phyloP scores from a whole-genome alignment of 768 basidiomycete genomes.

The Kondoa malvinella region DNA sequence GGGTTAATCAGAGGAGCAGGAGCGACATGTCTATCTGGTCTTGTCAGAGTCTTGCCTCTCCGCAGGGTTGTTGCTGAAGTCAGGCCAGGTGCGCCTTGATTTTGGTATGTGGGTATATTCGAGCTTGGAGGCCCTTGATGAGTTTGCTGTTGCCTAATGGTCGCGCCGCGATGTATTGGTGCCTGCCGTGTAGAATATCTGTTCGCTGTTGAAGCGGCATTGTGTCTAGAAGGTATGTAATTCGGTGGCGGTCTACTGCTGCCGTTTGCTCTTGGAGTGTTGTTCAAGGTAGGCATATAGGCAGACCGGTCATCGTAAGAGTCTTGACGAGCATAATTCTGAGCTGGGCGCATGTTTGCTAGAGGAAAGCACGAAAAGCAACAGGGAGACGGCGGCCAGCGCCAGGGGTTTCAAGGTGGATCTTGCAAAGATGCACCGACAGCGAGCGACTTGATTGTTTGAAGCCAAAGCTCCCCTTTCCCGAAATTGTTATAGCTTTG shows the following conservation, averaged over 20 bases:
- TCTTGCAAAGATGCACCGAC: too few relatives aligned
- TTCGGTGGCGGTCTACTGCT: background rate
- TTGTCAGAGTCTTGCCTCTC: constrained; percentile 66
- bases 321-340: background rate
- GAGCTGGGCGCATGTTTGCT: background rate
- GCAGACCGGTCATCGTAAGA: background rate
- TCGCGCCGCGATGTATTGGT: background rate
- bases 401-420: too few relatives aligned
- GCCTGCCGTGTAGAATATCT: background rate
- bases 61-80: constrained; percentile 11
- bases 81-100: background rate
- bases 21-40: constrained; percentile 85
- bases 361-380: background rate
- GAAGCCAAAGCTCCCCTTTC: too few relatives aligned
- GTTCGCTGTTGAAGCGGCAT: background rate
- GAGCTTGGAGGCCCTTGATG: background rate
- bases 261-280: background rate
- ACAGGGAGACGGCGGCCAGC: background rate
- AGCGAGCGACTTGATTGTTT: too few relatives aligned
- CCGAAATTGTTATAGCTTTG: too few relatives aligned
- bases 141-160: constrained; percentile 2
- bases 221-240: background rate
- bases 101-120: background rate
- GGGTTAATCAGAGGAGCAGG: constrained; percentile 89
- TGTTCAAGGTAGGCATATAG: background rate